These are phyloP conservation scores for Neotropicomus parvogracilis DNA, from an alignment of 1,284 basidiomycete species.

Conservation along the genomic window DNA sequence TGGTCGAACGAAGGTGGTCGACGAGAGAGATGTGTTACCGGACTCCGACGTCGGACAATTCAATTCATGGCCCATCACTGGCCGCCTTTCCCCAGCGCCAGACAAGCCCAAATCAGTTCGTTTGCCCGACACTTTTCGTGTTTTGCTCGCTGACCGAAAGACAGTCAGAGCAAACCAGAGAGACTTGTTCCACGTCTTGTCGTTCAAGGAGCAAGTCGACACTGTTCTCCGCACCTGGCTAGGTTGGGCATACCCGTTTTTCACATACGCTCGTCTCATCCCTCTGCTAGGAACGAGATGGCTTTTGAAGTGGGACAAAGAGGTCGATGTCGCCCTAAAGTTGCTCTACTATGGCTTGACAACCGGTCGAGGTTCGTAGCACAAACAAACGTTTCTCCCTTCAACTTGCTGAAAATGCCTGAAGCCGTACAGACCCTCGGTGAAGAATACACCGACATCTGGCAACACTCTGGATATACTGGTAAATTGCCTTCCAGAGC, in stretches of 20 bases:
- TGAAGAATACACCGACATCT: conserved; percentile 89
- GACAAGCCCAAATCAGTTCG: conserved; percentile 84
- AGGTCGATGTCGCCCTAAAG: conserved; percentile 71
- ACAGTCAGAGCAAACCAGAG: conserved; percentile 84
- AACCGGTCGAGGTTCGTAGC: conserved; percentile 62
- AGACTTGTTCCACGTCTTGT: conserved; percentile 74
- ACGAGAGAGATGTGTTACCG: neutral
- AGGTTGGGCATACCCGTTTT: conserved; percentile 47
- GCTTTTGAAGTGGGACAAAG: conserved; percentile 79
- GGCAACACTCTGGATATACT: conserved; percentile 56
- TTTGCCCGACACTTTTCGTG: conserved; percentile 13
- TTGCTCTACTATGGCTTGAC: conserved; percentile 75
- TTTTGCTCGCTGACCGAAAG: conserved; percentile 7
- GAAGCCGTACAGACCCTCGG: conserved; percentile 79
- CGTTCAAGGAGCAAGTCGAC: conserved; percentile 74
- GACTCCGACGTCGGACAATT: conserved; percentile 1
- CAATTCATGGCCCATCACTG: conserved; percentile 25
- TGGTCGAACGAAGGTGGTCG: conserved; percentile 8
- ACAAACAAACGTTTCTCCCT: neutral
- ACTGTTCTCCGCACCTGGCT: conserved; percentile 73
- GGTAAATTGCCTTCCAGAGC: conserved; percentile 40
- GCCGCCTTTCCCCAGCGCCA: conserved; percentile 64
- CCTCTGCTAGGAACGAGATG: conserved; percentile 71
- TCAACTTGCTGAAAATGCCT: conserved; percentile 5
- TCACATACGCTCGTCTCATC: neutral